A percentile compares a stretch with the other conserved stretches of the same genome.
phyloP scores from a whole-genome alignment of 805 yeast genomes.

The Candida andamanensis region DNA sequence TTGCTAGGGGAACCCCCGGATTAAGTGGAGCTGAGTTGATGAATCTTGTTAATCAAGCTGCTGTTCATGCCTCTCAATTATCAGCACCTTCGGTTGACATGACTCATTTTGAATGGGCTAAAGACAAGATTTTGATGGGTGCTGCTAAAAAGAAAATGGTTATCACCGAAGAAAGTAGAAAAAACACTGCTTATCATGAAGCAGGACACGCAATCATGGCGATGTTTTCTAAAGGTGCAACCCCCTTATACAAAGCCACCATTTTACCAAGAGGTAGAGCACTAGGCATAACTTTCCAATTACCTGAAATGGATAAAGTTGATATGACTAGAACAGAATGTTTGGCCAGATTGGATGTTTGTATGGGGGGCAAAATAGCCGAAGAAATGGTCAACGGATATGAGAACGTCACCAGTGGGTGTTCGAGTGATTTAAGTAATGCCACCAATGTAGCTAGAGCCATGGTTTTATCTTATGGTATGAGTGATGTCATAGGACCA shows the following conservation, averaged over 20 bases:
- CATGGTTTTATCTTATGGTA: slow-evolving; percentile 95
- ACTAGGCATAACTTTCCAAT: slow-evolving; percentile 91
- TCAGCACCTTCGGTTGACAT: slow-evolving; percentile 87
- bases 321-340: slow-evolving; percentile 89
- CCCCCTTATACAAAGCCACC: slow-evolving; percentile 94
- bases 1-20: slow-evolving; percentile 98
- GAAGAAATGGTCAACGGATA: slow-evolving; percentile 90
- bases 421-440: slow-evolving; percentile 82
- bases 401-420: slow-evolving; percentile 92
- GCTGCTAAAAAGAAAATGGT: slow-evolving; percentile 98
- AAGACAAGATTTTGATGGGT: slow-evolving; percentile 95
- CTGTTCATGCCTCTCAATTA: slow-evolving; percentile 90
- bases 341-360: slow-evolving; percentile 86
- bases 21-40: slow-evolving; percentile 96
- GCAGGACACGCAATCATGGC: slow-evolving; percentile 99
- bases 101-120: slow-evolving; percentile 97
- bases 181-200: slow-evolving; percentile 95
- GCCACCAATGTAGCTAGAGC: slow-evolving; percentile 94
- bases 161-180: slow-evolving; percentile 88
- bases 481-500: slow-evolving; percentile 93
- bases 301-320: slow-evolving; percentile 97
- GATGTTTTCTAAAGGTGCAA: slow-evolving; percentile 88
- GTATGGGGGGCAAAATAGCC: slow-evolving; percentile 99
- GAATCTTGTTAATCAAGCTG: slow-evolving; percentile 97
- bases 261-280: slow-evolving; percentile 96